These are phyloP conservation scores for Halophytophthora polymorphica DNA, from an alignment of 352 stramenopile genomes.

Conservation along the genomic window DNA sequence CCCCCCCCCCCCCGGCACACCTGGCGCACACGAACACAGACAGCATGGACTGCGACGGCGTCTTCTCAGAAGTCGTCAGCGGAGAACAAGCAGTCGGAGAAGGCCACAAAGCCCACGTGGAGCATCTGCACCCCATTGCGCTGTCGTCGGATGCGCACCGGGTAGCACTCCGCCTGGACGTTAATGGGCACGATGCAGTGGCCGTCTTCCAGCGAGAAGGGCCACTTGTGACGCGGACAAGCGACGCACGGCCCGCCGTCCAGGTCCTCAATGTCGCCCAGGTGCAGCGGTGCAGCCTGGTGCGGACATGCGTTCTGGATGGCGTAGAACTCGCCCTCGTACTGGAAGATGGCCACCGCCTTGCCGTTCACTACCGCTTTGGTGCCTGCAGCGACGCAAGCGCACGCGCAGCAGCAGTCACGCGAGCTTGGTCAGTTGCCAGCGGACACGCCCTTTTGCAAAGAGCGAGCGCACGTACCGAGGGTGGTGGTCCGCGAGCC, in stretches of 20 bases:
- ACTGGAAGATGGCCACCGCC: constrained; percentile 80
- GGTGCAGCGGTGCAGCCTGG: constrained; percentile 69
- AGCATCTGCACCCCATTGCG: constrained; percentile 46
- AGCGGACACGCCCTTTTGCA: no score
- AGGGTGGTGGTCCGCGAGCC: constrained; percentile 52
- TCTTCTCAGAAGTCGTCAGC: constrained; percentile 72
- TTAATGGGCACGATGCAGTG: constrained; percentile 56
- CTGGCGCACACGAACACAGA: not conserved
- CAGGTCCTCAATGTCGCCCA: constrained; percentile 87
- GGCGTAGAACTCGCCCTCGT: constrained; percentile 59
- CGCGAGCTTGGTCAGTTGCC: not conserved
- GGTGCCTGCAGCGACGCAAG: constrained; percentile 27
- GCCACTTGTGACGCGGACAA: constrained; percentile 80
- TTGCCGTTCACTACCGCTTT: constrained; percentile 66
- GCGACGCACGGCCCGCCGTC: constrained; percentile 66
- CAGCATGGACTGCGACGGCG: not conserved
- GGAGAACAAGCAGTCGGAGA: constrained; percentile 61
- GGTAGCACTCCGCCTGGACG: constrained; percentile 57
- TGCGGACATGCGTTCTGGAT: constrained; percentile 81
- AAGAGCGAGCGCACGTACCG: constrained; percentile 28
- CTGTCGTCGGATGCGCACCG: constrained; percentile 44
- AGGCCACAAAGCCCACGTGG: constrained; percentile 64
- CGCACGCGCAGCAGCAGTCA: not conserved
- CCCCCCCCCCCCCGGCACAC: not conserved
- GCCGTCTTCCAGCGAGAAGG: constrained; percentile 75